These are phyloP conservation scores for Talaromyces sp. DNA, from an alignment of 2,329 filamentous ascomycete species.

Conservation along the genomic window DNA sequence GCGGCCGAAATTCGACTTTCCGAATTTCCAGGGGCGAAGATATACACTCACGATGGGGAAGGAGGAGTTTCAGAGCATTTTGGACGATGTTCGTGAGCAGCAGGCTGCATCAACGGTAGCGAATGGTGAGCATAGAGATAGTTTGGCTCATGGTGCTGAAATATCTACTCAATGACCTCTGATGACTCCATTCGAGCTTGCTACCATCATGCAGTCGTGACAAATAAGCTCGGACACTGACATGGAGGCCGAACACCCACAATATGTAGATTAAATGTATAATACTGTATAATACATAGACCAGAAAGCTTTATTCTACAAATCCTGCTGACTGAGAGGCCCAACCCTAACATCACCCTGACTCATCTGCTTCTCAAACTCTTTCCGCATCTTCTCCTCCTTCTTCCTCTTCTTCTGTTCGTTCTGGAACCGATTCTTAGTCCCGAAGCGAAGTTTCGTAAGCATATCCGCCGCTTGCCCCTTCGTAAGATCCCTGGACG, in stretches of 20 bases:
- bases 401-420: conserved; percentile 52
- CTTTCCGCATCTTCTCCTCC: conserved; percentile 34
- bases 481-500: conserved; percentile 63
- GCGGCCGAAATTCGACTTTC: conserved; percentile 32
- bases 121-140: background rate
- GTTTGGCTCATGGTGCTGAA: background rate
- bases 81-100: background rate
- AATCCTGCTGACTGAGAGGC: conserved; percentile 29
- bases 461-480: conserved; percentile 86
- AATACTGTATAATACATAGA: background rate
- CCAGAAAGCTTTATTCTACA: background rate
- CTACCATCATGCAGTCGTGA: background rate
- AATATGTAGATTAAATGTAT: background rate
- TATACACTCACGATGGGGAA: conserved; percentile 10
- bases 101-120: too few species aligned
- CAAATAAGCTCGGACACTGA: background rate
- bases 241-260: too few species aligned
- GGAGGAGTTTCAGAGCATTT: conserved; percentile 9
- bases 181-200: background rate
- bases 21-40: conserved; percentile 12
- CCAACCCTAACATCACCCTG: conserved; percentile 50
- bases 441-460: conserved; percentile 81
- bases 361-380: conserved; percentile 29
- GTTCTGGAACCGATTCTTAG: conserved; percentile 61
- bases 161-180: background rate